Percentiles rank a stretch among this genome's conserved stretches.
Conservation (phyloP, 768 basidiomycete genomes). For the Melanogaster broomeanus region DNA sequence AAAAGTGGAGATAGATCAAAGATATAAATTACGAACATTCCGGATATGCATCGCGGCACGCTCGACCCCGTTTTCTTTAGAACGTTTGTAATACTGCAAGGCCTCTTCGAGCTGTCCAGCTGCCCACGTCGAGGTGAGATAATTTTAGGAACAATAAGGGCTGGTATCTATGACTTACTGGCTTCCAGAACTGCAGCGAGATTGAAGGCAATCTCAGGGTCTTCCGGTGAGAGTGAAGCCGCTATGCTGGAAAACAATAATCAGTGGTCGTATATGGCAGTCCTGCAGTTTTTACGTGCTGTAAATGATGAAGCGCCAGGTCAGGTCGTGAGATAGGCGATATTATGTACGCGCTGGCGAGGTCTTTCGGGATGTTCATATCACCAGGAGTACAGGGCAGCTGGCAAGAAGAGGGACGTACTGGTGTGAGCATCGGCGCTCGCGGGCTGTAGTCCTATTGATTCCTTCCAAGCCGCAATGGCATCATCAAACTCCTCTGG, state of each 20-base stretch:
- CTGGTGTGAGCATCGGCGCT: conserved; percentile 89
- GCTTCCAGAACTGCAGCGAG: conserved; percentile 90
- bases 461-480: conserved; percentile 84
- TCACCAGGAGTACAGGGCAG: conserved; percentile 16
- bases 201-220: conserved; percentile 92
- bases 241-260: conserved; percentile 63
- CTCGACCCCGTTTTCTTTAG: conserved; percentile 76
- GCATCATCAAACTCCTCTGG: conserved; percentile 88
- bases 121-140: conserved; percentile 36
- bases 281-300: conserved; percentile 47
- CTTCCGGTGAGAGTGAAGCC: conserved; percentile 79
- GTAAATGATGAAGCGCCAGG: conserved; percentile 82
- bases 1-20: conserved; percentile 16
- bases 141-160: conserved; percentile 39
- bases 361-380: conserved; percentile 50
- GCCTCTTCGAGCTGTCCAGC: conserved; percentile 82
- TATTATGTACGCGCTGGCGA: conserved; percentile 88
- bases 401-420: conserved; percentile 39
- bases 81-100: conserved; percentile 77
- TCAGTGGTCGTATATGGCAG: conserved; percentile 32
- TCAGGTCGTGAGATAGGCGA: conserved; percentile 79
- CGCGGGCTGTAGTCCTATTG: conserved; percentile 76
- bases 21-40: conserved; percentile 53
- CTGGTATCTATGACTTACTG: conserved; percentile 48
- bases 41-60: conserved; percentile 82